Evolutionary conservation across 306 rosid genomes (phyloP), one percentile per base, ranked within the genome.

Genomic region (Trifolium dubium): DNA sequence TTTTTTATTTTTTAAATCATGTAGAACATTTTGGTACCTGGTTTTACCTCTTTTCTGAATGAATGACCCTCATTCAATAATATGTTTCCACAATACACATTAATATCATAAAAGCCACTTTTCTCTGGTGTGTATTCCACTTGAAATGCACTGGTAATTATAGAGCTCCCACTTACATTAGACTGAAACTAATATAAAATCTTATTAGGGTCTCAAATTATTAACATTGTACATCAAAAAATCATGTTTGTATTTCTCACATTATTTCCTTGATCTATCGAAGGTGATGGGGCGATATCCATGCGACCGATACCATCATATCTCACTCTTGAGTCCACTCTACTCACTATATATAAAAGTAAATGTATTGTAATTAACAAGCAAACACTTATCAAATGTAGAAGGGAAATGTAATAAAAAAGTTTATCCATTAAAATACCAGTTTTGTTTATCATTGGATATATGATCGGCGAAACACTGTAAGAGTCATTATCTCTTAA

Each of bases 61-160:
- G 91, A 50, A 15, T 79, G 94, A 3, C 86, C 94, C 35, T 85
- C 87, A 69, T 85, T 83, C 78, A 92, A 81, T 53, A 82, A 47
- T 76, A 92, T 70, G 76, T 92, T 92, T 78, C 96, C 96, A 79
- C 96, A 90, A 72, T 81, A 86, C 58, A 90, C 86, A 67, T 12
- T 69, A 77, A 90, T 83, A 51, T 67, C 69, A 43, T 90, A 92
- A 79, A 59, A 70, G 31, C 96, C 98, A 79, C 85, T 88, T 83
- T 90, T 88, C 30, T 86, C 83, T 40, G 96, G 89, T 80, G 85
- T 83, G 85, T 85, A 92, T 13, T 54, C 81, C 79, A 92, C 96
- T 4, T 76, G 77, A 79, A 90, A 90, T 67, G 77, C 85, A 83
- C 86, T 83, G 43, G 81, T 85, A 47, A 66, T 30, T 30, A 67